Evolutionary conservation across 164 flowering plant genomes (phyloP).

Genomic region (Chloranthus sessilifolius): DNA sequence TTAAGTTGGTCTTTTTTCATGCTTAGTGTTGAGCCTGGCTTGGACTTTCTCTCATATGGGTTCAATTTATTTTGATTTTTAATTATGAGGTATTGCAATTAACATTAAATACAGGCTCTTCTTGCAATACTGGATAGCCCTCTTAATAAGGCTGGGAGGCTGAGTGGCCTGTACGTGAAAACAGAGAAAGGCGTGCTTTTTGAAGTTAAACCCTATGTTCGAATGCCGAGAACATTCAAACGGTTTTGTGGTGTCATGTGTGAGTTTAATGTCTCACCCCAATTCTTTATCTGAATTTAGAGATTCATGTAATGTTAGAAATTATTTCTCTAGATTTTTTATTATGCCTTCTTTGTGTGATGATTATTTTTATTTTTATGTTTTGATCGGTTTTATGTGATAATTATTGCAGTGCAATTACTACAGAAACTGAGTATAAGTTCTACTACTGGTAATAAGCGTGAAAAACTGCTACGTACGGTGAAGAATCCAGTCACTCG

Average conservation of each 20-base stretch:
- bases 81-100: too few species aligned
- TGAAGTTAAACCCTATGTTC: conserved; percentile 85
- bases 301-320: too few species aligned
- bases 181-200: conserved; percentile 86
- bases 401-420: conserved; percentile 60
- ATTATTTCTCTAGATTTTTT: neutral
- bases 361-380: neutral
- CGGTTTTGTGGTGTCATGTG: conserved; percentile 88
- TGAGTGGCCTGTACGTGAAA: conserved; percentile 73
- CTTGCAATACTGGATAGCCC: conserved; percentile 75
- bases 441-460: conserved; percentile 58
- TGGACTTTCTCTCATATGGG: too few species aligned
- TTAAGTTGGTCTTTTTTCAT: too few species aligned
- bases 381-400: neutral
- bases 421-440: conserved; percentile 72
- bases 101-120: too few species aligned
- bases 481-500: conserved; percentile 87
- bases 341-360: neutral
- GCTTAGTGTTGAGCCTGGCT: too few species aligned
- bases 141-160: conserved; percentile 72
- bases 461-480: conserved; percentile 76
- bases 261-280: conserved; percentile 42
- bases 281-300: neutral
- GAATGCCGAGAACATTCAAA: conserved; percentile 88
- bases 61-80: too few species aligned